Percentiles rank a stretch among this genome's conserved stretches.
Evolutionary conservation across 352 stramenopile species (phyloP).

Genomic region (Pythium folliculosum): DNA sequence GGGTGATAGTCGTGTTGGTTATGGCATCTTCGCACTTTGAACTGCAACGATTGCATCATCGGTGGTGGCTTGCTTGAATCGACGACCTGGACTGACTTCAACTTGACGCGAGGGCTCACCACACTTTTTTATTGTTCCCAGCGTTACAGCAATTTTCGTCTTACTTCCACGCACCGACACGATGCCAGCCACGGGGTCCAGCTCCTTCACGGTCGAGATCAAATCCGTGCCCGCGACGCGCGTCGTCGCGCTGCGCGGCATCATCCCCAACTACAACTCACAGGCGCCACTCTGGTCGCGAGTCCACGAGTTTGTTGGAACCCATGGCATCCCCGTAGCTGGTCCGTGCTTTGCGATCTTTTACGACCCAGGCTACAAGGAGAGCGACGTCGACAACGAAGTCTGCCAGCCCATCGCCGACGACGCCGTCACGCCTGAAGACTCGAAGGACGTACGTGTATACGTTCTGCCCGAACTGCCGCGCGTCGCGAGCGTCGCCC

Average conservation of each 20-base stretch:
- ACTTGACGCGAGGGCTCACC: no score
- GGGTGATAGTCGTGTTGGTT: background rate
- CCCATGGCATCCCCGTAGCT: constrained; percentile 18
- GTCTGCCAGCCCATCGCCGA: constrained; percentile 45
- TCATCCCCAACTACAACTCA: constrained; percentile 50
- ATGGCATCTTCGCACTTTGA: no score
- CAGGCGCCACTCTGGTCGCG: constrained; percentile 42
- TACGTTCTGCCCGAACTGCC: constrained; percentile 25
- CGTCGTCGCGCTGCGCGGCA: constrained; percentile 39
- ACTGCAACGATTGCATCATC: background rate
- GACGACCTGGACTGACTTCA: no score
- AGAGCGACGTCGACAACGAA: constrained; percentile 50
- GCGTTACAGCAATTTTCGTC: no score
- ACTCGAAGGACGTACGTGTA: constrained; percentile 27
- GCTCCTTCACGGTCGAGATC: constrained; percentile 19
- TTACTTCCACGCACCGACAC: no score
- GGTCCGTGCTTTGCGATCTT: constrained; percentile 47
- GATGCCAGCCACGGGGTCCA: no score
- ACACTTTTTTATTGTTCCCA: no score
- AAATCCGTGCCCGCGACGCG: constrained; percentile 38
- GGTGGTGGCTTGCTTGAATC: no score
- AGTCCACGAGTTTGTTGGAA: constrained; percentile 31
- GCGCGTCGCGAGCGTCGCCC: constrained; percentile 35
- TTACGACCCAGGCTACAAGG: constrained; percentile 38
- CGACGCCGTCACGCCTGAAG: constrained; percentile 20